Base-by-base conservation (phyloP, 1,139 yeast genomes). In the Zygosaccharomyces sapae region DNA sequence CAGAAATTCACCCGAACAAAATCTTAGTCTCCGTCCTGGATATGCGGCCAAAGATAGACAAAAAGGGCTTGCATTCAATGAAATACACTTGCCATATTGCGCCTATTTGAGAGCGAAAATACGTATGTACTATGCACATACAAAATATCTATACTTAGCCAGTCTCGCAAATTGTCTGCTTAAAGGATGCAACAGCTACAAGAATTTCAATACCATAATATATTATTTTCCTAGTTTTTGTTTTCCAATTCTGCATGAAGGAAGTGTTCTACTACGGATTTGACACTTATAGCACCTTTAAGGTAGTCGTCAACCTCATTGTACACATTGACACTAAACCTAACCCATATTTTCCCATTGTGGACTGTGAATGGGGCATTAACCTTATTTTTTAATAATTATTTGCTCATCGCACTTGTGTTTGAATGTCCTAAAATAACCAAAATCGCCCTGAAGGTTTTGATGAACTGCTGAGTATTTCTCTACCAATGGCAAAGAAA, bases 301-400 rank as follows among this genome's bases (percentile, higher is more conserved):
- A 69, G 71, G 59, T 72, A 82, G 56, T 83, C 89, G 5, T 66
- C 67, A 29, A 76, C 56, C 36, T 79, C 83, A 52, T 79, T 76
- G 61, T 80, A 83, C 7, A 80, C 64, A 56, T 82, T 86, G 37
- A 80, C 80, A 38, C 83, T 76, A 51, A 80, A 75, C 50, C 90
- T 72, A 19, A 74, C 70, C 57, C 71, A 74, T 33, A 75, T 48
- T 34, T 66, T 63, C 2, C 70, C 76, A 38, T 73, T 68, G 57
- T 76, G 80, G 20, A 62, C 58, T 3, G 59, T 63, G 24, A 74
- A 53, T 7, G 81, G 86, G 20, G 78, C 71, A 56, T 69, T 77
- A 0, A 82, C 74, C 24, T 72, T 70, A 51, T 68, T 55, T 55
- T 6, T 71, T 61, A 10, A 50, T 38, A 48, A 65, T 52, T 48